Base-by-base conservation (phyloP, 2,329 filamentous ascomycete species). In the Cadophora sp. region DNA sequence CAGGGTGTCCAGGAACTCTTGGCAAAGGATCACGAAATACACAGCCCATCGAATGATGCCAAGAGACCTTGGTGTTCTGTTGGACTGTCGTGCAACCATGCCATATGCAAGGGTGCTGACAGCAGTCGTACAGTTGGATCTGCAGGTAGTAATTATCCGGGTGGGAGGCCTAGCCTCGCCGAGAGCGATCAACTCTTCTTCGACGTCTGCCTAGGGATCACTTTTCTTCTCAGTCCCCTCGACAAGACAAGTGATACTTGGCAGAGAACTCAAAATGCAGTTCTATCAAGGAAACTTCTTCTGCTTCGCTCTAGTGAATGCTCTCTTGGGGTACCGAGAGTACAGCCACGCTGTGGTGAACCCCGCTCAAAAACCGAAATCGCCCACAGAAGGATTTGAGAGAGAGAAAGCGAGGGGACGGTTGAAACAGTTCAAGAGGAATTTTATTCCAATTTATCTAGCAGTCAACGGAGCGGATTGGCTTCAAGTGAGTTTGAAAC, bases 391-490 rank as follows among this genome's bases (percentile, higher is more conserved):
- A 39, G 30, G 53, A 7, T 56, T 39, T 14, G n/a, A 14, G n/a
- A 56, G 53, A 14, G 30, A 56, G n/a, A 56, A 24, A 4, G 66
- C 50, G 4, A 48, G 64, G 30, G 61, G 41, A 9, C 43, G 64
- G 24, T 63, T 64, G 9, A 56, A 39, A 58, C 24, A 59, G 11
- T 73, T 74, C 50, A 74, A 73, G 48, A 66, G 62, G 68, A 68
- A 59, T 8, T 82, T 82, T 68, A 73, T 81, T 43, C 66, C 73
- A 16, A 80, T 84, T 30, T 84, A 83, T 66, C 74, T 81, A 50
- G 76, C 84, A 2, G 80, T 82, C 16, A 82, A 83, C 79, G 81
- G 79, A 58, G 80, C 82, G 8, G 83, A 85, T 73, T 84, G 82
- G 82, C 78, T 85, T 20, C 82, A 84, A 76, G 81, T 81, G 59